Evolutionary conservation across 179 eudicot genomes (phyloP).

Genomic region (Heliamphora pulchella): DNA sequence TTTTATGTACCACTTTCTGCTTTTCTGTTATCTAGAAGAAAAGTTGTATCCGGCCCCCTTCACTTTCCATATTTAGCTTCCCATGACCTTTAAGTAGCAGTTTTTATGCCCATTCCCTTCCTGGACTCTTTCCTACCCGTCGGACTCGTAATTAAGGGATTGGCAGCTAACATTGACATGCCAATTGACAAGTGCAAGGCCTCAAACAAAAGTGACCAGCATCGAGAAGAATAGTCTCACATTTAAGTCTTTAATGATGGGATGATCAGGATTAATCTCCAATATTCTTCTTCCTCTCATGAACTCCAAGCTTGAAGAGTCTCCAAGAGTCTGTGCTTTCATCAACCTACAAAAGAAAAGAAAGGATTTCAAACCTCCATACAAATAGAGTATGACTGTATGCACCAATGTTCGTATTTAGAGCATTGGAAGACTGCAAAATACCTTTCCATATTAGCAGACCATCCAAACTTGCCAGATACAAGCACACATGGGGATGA

Average conservation of each 20-base stretch:
- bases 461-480: constrained; percentile 99
- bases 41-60: no score
- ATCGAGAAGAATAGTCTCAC: constrained; percentile 32
- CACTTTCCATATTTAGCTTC: no score
- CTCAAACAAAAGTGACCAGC: background rate
- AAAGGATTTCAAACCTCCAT: background rate
- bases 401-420: background rate
- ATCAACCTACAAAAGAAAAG: constrained; percentile 50
- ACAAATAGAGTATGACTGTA: background rate
- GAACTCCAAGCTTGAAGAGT: constrained; percentile 86
- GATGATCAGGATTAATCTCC: constrained; percentile 95
- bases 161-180: background rate
- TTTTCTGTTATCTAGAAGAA: no score
- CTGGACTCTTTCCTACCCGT: no score
- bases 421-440: background rate
- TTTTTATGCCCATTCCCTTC: no score
- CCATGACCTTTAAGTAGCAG: no score
- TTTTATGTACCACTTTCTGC: no score
- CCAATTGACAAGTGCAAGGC: background rate
- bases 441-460: constrained; percentile 98
- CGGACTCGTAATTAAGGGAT: background rate
- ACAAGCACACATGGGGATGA: constrained; percentile 96
- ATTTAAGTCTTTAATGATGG: constrained; percentile 73
- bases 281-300: constrained; percentile 93
- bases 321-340: constrained; percentile 97